Conservation (phyloP, 495 filamentous ascomycete genomes). For the Hypoxylon fragiforme region DNA sequence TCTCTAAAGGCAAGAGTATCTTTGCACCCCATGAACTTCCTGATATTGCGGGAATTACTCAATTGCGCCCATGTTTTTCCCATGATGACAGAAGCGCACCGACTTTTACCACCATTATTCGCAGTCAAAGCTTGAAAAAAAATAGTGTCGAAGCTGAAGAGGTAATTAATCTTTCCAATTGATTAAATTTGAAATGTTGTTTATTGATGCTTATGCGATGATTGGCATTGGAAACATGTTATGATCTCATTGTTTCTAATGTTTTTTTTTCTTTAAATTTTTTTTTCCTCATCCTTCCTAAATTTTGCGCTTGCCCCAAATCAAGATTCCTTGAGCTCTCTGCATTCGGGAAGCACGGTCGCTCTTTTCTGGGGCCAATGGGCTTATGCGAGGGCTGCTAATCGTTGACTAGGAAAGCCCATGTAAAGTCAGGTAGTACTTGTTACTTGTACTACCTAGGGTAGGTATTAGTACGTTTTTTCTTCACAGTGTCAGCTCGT, state of each 20-base stretch:
- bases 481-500: slow-evolving; percentile 21
- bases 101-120: slow-evolving; percentile 18
- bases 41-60: slow-evolving; percentile 37
- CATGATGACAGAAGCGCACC: slow-evolving; percentile 29
- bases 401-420: slow-evolving; percentile 19
- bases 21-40: slow-evolving; percentile 26
- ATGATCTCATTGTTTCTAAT: slow-evolving; percentile 17
- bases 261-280: slow-evolving; percentile 6
- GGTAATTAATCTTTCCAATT: slow-evolving; percentile 24
- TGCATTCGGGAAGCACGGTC: slow-evolving; percentile 34
- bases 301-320: slow-evolving; percentile 21
- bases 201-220: slow-evolving; percentile 2
- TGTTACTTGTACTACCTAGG: too few species aligned
- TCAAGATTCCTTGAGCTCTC: slow-evolving; percentile 35
- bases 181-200: slow-evolving; percentile 7
- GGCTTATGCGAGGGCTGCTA: slow-evolving; percentile 33
- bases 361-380: slow-evolving; percentile 16
- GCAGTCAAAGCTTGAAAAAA: slow-evolving; percentile 20
- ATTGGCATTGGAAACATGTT: slow-evolving; percentile 25
- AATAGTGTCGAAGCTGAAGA: slow-evolving; percentile 23
- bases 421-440: slow-evolving; percentile 2
- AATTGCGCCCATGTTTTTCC: slow-evolving; percentile 26
- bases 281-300: slow-evolving; percentile 2
- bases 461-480: too few species aligned
- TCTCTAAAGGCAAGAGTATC: slow-evolving; percentile 21